phyloP scores from a whole-genome alignment of 768 basidiomycete genomes.

The Gymnopilus junonius region DNA sequence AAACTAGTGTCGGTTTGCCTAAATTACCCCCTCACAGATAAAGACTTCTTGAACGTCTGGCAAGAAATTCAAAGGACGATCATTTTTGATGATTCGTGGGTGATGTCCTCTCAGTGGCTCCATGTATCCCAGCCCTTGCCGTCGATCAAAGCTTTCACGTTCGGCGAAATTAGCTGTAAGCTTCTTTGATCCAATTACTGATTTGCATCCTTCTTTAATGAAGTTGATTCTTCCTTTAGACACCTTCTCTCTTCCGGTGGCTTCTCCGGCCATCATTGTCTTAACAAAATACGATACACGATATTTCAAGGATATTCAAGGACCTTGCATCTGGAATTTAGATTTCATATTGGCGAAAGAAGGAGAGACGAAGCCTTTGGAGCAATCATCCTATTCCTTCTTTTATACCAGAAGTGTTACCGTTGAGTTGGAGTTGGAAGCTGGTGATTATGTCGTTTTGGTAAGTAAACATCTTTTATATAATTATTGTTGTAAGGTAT shows the following conservation, averaged over 20 bases:
- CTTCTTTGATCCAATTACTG: background rate
- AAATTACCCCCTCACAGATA: constrained; percentile 39
- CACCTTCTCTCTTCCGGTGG: constrained; percentile 42
- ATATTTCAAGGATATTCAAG: constrained; percentile 45
- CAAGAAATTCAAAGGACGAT: constrained; percentile 51
- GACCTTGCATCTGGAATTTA: constrained; percentile 43
- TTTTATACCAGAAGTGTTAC: constrained; percentile 40
- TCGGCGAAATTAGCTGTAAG: constrained; percentile 53
- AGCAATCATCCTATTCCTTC: constrained; percentile 35
- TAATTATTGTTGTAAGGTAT: background rate
- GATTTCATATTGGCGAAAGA: constrained; percentile 52
- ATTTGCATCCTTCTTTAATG: background rate
- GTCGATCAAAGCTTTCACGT: constrained; percentile 41
- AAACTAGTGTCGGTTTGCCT: no score
- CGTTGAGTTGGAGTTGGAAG: constrained; percentile 41
- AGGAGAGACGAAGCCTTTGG: constrained; percentile 39
- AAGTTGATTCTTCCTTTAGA: constrained; percentile 32
- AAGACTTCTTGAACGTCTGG: constrained; percentile 52
- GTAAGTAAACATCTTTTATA: constrained; percentile 22
- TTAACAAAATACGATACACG: constrained; percentile 50
- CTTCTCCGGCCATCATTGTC: constrained; percentile 47
- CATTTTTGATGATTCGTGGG: constrained; percentile 55
- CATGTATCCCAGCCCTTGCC: constrained; percentile 37
- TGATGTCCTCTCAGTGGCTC: constrained; percentile 56
- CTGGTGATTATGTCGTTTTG: constrained; percentile 47